Evolutionary conservation across 306 rosid genomes (phyloP), one percentile per base, ranked within the genome.

Genomic region (Vigna radiata): DNA sequence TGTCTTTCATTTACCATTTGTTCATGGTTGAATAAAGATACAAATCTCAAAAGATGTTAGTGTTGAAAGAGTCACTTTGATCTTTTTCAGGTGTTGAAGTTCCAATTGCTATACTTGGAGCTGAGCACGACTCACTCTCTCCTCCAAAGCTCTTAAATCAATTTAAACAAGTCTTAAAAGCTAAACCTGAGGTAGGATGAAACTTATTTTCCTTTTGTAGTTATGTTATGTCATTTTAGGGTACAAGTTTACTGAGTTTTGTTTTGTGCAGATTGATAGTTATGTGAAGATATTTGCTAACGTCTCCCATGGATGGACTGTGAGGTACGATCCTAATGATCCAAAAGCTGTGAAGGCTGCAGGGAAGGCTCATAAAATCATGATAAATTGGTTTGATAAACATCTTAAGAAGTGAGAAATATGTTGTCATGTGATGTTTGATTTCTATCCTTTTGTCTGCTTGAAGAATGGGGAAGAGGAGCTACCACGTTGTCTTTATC

Each of bases 81-180:
- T 68, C 47, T 71, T 43, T 73, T 86, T 77, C 89, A 90, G 94
- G 18, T 53, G 84, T 85, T 54, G 70, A 85, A 80, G 73, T 79
- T 88, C 98, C 86, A 49, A 79, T 76, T 82, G 60, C 87, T 0
- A 19, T 91, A 12, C 88, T 91, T 64, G 96, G 91, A 75, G 95
- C 91, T 29, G 96, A 91, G 91, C 46, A 77, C 50, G 98, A 93
- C 85, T 2, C 48, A 0, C 0, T 47, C 6, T 64, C 80, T 68
- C 98, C 95, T 58, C 89, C 91, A 0, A 83, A 84, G 68, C 91
- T 88, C 44, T 6, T 88, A 60, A 88, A 87, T 50, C 85, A 91
- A 85, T 88, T 89, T 77, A 91, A 91, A 69, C 84, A 83, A 73
- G 79, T 69, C 70, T 81, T 93, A n/a, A 11, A 67, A 72, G 82